Evolutionary conservation across 2,329 filamentous ascomycete genomes (phyloP).

Genomic region (Colletotrichum cereale): DNA sequence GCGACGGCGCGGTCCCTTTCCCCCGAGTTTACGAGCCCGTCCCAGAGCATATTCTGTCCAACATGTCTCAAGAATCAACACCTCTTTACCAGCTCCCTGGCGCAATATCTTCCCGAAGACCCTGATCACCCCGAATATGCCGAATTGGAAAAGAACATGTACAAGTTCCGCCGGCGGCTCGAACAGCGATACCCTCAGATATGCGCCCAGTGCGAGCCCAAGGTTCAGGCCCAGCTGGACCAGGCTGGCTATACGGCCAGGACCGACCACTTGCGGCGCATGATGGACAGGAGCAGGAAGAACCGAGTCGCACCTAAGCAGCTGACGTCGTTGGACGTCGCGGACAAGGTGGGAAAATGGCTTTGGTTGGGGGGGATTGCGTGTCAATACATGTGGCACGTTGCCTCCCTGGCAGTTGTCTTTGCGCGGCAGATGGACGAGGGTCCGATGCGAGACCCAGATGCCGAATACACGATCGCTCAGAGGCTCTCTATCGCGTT

Average conservation of each 20-base stretch:
- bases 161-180: constrained; percentile 77
- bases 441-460: constrained; percentile 36
- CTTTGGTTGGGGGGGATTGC: constrained; percentile 63
- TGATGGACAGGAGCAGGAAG: constrained; percentile 75
- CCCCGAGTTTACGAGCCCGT: constrained; percentile 49
- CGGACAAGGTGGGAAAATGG: constrained; percentile 57
- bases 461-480: constrained; percentile 21
- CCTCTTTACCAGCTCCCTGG: constrained; percentile 79
- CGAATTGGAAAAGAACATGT: constrained; percentile 76
- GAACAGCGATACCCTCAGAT: constrained; percentile 91
- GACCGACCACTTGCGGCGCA: constrained; percentile 81
- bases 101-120: constrained; percentile 81
- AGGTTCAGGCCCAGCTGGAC: constrained; percentile 76
- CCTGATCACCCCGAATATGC: constrained; percentile 75
- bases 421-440: constrained; percentile 19
- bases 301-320: constrained; percentile 57
- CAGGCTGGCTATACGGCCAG: constrained; percentile 84
- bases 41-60: constrained; percentile 71
- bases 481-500: constrained; percentile 45
- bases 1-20: constrained; percentile 57
- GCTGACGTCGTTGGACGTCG: constrained; percentile 56
- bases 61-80: constrained; percentile 92
- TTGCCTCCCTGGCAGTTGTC: constrained; percentile 46
- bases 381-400: constrained; percentile 66
- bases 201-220: constrained; percentile 83